Percentiles rank a stretch among this genome's conserved stretches.
phyloP scores from a whole-genome alignment of 176 grass and related monocot genomes.

The Aegilops tauschii region DNA sequence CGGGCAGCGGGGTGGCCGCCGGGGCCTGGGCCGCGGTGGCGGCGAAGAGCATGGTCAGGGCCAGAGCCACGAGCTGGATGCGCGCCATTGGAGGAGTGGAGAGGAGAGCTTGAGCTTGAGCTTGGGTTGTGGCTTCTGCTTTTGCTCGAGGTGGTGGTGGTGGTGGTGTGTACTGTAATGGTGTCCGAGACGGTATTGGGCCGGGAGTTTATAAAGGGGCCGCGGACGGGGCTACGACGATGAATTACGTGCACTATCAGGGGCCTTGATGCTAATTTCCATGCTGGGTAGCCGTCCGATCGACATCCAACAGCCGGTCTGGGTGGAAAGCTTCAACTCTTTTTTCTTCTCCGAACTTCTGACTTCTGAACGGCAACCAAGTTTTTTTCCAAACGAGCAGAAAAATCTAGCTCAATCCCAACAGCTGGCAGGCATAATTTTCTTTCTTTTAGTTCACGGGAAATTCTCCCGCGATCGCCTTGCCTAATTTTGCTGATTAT shows the following conservation, averaged over 20 bases:
- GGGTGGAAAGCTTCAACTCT: not conserved
- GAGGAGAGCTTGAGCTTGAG: conserved; percentile 2
- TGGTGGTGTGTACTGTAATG: conserved; percentile 35
- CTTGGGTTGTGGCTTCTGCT: not conserved
- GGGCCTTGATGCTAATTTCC: not conserved
- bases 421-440: not conserved
- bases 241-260: not conserved
- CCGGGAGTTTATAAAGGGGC: conserved; percentile 36
- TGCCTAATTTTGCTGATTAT: not conserved
- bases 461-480: not conserved
- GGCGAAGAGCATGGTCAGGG: conserved; percentile 53
- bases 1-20: conserved; percentile 35
- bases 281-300: not conserved
- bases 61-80: conserved; percentile 37
- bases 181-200: conserved; percentile 25
- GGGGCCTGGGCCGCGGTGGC: conserved; percentile 44
- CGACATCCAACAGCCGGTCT: not conserved
- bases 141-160: conserved; percentile 9
- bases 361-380: not conserved
- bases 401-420: not conserved
- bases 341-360: not conserved
- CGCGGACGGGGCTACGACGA: not conserved
- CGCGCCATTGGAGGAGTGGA: conserved; percentile 45
- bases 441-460: too few species aligned
- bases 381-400: not conserved